These are phyloP conservation scores for Eucalyptus guilfoylei DNA, from an alignment of 345 rosid genomes.

Conservation along the genomic window DNA sequence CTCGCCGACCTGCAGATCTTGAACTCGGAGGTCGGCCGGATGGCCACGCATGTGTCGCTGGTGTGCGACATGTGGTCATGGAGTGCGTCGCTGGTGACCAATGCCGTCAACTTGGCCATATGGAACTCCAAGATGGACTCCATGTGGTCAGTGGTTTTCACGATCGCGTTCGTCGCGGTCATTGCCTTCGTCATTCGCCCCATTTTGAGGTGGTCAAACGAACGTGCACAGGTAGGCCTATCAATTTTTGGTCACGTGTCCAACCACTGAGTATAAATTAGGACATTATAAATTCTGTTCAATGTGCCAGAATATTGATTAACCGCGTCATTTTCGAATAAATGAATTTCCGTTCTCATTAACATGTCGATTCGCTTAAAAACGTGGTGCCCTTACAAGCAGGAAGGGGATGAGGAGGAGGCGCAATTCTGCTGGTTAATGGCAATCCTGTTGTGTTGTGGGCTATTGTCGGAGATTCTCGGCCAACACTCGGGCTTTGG, in stretches of 20 bases:
- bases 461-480: not conserved
- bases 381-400: not conserved
- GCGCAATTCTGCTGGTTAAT: not conserved
- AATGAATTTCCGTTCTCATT: not conserved
- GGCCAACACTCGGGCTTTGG: constrained; percentile 3
- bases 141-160: not conserved
- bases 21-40: not conserved
- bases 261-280: not conserved
- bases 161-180: not conserved
- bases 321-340: not conserved
- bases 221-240: not conserved
- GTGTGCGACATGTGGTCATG: not conserved
- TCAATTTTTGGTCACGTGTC: not conserved
- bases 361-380: not conserved
- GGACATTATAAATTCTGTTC: not conserved
- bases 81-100: not conserved
- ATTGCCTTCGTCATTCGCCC: not conserved
- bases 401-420: not conserved
- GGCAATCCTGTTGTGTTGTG: not conserved
- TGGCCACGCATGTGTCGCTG: not conserved
- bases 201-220: not conserved
- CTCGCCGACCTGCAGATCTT: not conserved
- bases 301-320: not conserved
- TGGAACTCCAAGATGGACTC: too few species aligned
- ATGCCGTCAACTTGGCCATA: not conserved